phyloP scores from a whole-genome alignment of 2,329 filamentous ascomycete species.

The Niveomyces coronatus region DNA sequence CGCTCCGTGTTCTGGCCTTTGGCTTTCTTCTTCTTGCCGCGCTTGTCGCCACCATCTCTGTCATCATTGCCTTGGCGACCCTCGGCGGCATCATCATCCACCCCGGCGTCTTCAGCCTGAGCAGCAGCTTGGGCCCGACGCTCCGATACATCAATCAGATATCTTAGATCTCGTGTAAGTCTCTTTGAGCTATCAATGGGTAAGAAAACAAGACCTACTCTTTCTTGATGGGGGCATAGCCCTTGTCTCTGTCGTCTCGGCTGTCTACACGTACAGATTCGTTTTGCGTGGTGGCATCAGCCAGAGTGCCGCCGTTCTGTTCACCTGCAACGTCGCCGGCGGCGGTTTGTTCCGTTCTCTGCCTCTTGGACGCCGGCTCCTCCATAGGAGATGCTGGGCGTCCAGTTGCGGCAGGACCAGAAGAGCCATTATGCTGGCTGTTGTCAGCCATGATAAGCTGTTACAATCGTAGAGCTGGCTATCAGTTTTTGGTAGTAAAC shows the following conservation, averaged over 20 bases:
- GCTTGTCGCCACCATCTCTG: constrained; percentile 23
- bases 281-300: constrained; percentile 10
- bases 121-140: constrained; percentile 13
- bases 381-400: constrained; percentile 9
- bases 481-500: too few species aligned
- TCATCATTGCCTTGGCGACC: constrained; percentile 35
- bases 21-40: constrained; percentile 39
- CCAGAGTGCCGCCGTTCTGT: neutral
- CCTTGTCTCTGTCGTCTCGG: constrained; percentile 27
- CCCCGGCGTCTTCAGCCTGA: constrained; percentile 14
- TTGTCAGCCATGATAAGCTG: constrained; percentile 19
- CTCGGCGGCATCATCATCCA: constrained; percentile 41
- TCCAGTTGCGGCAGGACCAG: neutral
- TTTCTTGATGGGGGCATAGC: constrained; percentile 60
- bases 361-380: constrained; percentile 46
- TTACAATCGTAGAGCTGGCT: neutral
- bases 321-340: constrained; percentile 7
- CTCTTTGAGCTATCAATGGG: constrained; percentile 1
- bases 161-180: constrained; percentile 22
- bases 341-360: constrained; percentile 37
- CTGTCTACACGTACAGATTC: constrained; percentile 14
- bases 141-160: constrained; percentile 27
- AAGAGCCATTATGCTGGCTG: constrained; percentile 5
- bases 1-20: constrained; percentile 70
- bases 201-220: constrained; percentile 39